phyloP scores from a whole-genome alignment of 495 filamentous ascomycete species.

The Pseudevernia furfuracea region DNA sequence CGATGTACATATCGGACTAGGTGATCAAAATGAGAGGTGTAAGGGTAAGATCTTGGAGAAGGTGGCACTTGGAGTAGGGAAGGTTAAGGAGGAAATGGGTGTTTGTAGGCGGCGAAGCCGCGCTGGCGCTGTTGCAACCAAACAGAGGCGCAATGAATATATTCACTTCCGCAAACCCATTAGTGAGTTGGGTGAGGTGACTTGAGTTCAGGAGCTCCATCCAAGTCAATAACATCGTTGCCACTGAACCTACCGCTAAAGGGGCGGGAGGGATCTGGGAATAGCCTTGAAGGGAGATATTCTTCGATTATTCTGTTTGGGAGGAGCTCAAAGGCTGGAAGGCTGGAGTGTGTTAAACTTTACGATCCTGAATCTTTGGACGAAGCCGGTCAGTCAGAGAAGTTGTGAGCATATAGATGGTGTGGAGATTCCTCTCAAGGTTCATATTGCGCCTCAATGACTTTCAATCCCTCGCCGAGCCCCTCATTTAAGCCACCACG shows the following conservation, averaged over 20 bases:
- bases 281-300: background rate
- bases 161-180: background rate
- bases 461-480: conserved; percentile 14
- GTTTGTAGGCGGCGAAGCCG: too few species aligned
- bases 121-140: too few species aligned
- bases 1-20: too few species aligned
- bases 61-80: too few species aligned
- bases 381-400: background rate
- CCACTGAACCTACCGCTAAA: background rate
- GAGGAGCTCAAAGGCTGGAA: background rate
- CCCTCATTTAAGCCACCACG: conserved; percentile 20
- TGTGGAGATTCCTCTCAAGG: background rate
- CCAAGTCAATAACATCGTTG: background rate
- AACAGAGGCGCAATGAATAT: background rate
- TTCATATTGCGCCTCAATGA: conserved; percentile 13
- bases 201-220: too few species aligned
- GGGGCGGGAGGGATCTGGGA: background rate
- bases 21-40: too few species aligned
- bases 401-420: background rate
- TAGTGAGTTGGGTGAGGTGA: background rate
- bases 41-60: too few species aligned
- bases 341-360: background rate
- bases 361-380: background rate
- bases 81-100: too few species aligned
- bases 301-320: background rate